phyloP scores from a whole-genome alignment of 208 protist genomes.

The Lotmaria passim region DNA sequence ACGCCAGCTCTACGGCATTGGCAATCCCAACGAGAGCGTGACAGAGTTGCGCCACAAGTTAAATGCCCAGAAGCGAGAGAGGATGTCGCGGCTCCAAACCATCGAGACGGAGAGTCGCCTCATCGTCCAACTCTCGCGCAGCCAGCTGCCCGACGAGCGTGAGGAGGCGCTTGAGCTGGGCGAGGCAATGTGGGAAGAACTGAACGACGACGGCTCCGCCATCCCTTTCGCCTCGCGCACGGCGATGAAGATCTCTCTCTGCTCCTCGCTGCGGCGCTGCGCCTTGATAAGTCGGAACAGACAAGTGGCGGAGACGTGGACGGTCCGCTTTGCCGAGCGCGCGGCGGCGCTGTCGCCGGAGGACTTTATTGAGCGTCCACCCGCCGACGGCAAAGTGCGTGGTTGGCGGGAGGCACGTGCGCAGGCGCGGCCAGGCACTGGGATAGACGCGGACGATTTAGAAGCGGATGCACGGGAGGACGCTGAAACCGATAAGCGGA shows the following conservation, averaged over 20 bases:
- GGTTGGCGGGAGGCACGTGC: conserved; percentile 38
- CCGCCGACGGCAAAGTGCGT: conserved; percentile 14
- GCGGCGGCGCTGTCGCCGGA: conserved; percentile 47
- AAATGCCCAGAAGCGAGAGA: conserved; percentile 31
- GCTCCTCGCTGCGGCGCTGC: conserved; percentile 75
- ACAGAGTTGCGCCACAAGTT: conserved; percentile 36
- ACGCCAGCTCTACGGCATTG: conserved; percentile 5
- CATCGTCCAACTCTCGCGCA: conserved; percentile 65
- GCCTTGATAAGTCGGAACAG: conserved; percentile 53
- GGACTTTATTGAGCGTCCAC: conserved; percentile 55
- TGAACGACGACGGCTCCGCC: conserved; percentile 46
- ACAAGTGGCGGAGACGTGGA: conserved; percentile 70
- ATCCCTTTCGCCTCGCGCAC: conserved; percentile 63
- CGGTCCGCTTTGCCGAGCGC: conserved; percentile 68
- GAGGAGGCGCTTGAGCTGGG: conserved; percentile 70
- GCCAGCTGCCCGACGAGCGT: conserved; percentile 50
- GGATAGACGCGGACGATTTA: conserved; percentile 69
- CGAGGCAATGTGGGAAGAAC: conserved; percentile 73
- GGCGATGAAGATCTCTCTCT: conserved; percentile 69
- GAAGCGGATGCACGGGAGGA: conserved; percentile 45
- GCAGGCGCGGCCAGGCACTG: conserved; percentile 55
- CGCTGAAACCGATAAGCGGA: conserved; percentile 4
- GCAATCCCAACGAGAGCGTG: conserved; percentile 21
- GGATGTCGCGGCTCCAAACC: conserved; percentile 38
- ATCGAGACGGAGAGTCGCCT: conserved; percentile 75